These are phyloP conservation scores for Xylaria sp. DNA, from an alignment of 2,329 filamentous ascomycete genomes.

Conservation along the genomic window DNA sequence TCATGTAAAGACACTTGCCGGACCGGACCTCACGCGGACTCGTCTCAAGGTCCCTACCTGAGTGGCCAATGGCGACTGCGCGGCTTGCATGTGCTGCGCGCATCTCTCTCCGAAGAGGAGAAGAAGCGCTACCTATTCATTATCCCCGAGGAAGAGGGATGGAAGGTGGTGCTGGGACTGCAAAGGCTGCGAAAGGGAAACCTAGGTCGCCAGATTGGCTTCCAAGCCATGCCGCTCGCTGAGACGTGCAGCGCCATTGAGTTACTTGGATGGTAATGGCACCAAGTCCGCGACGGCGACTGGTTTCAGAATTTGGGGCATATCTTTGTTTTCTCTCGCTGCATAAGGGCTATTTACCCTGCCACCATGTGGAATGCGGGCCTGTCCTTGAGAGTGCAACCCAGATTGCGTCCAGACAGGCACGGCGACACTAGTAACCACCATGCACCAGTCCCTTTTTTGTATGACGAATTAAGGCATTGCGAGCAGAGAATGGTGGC, in stretches of 20 bases:
- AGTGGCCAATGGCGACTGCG: constrained; percentile 50
- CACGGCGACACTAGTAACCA: too few relatives aligned
- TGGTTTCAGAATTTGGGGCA: too few relatives aligned
- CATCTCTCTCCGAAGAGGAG: constrained; percentile 60
- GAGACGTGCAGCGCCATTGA: constrained; percentile 54
- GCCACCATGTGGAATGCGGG: neutral
- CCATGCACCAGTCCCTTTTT: neutral
- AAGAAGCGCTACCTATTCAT: constrained; percentile 63
- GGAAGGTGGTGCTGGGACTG: constrained; percentile 61
- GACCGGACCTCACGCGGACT: constrained; percentile 44
- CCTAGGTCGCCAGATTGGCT: constrained; percentile 54
- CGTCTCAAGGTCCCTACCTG: constrained; percentile 42
- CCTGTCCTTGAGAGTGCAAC: neutral
- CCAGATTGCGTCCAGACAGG: constrained; percentile 10
- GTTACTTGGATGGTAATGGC: constrained; percentile 49
- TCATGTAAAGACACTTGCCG: constrained; percentile 62
- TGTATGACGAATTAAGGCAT: constrained; percentile 24
- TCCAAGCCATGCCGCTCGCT: constrained; percentile 49
- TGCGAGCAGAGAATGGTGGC: constrained; percentile 24
- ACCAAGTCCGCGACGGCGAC: too few relatives aligned
- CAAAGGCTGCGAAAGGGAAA: constrained; percentile 56
- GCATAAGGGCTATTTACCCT: neutral
- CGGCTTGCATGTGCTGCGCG: constrained; percentile 57
- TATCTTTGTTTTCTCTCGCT: too few relatives aligned
- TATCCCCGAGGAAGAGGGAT: constrained; percentile 58